phyloP scores from a whole-genome alignment of 495 filamentous ascomycete species.

The Hypoxylon cercidicola region DNA sequence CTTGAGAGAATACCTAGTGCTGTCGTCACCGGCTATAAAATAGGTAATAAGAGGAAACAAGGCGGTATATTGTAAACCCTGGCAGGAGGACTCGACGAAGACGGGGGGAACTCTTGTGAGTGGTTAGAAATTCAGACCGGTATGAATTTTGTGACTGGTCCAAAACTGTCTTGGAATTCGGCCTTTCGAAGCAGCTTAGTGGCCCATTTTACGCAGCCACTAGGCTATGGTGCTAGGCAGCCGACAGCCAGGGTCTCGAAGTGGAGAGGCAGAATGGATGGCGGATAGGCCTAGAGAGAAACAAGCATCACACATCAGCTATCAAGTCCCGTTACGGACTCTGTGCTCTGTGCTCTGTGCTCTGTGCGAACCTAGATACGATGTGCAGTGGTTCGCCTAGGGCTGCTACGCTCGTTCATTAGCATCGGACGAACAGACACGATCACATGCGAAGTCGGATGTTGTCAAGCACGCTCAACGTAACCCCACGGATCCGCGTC shows the following conservation, averaged over 20 bases:
- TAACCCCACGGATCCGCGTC: conserved; percentile 34
- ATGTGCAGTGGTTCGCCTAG: conserved; percentile 17
- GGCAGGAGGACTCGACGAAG: conserved; percentile 25
- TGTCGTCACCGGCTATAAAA: conserved; percentile 37
- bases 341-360: no score
- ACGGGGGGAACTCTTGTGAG: conserved; percentile 23
- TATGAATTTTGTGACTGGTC: conserved; percentile 44
- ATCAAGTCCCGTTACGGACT: conserved; percentile 28
- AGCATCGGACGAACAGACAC: conserved; percentile 5
- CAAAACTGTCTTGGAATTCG: conserved; percentile 35
- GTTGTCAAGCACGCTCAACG: conserved; percentile 15
- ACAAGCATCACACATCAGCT: conserved; percentile 22
- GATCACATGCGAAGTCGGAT: conserved; percentile 35
- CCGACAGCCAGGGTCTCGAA: conserved; percentile 2
- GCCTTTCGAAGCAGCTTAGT: conserved; percentile 26
- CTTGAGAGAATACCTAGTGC: background rate
- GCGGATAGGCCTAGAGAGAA: conserved; percentile 1
- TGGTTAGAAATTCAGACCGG: conserved; percentile 37
- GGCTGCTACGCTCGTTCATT: conserved; percentile 23
- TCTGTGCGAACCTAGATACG: conserved; percentile 30
- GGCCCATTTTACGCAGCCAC: conserved; percentile 32
- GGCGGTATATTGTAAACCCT: conserved; percentile 23
- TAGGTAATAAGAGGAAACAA: conserved; percentile 28
- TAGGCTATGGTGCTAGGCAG: background rate
- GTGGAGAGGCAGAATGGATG: conserved; percentile 20